Conservation (phyloP, 2,329 filamentous ascomycete genomes). For the Fusarium setosum region DNA sequence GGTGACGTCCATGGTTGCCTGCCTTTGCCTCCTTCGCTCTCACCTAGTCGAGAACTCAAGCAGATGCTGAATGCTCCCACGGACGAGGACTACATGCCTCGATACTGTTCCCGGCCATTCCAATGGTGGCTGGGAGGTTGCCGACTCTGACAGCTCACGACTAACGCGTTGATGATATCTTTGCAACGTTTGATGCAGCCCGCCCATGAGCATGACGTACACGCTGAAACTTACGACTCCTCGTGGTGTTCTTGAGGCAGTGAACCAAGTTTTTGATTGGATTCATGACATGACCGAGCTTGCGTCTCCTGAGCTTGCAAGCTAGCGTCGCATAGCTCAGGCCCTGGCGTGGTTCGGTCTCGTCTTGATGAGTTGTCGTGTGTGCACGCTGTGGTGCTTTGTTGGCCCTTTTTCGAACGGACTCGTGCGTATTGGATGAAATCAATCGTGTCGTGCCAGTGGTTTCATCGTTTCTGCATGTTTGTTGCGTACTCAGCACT, state of each 20-base stretch:
- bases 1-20: slow-evolving; percentile 37
- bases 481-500: slow-evolving; percentile 20
- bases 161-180: slow-evolving; percentile 43
- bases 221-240: slow-evolving; percentile 36
- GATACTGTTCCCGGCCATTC: slow-evolving; percentile 14
- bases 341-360: slow-evolving; percentile 12
- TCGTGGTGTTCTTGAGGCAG: slow-evolving; percentile 26
- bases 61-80: slow-evolving; percentile 30
- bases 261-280: slow-evolving; percentile 30
- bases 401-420: slow-evolving; percentile 11
- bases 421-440: slow-evolving; percentile 35
- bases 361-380: slow-evolving; percentile 22
- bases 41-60: slow-evolving; percentile 35
- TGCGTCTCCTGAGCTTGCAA: not conserved
- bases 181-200: slow-evolving; percentile 41
- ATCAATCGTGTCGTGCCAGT: slow-evolving; percentile 35
- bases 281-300: slow-evolving; percentile 23
- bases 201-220: slow-evolving; percentile 40
- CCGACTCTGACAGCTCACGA: slow-evolving; percentile 37
- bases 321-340: slow-evolving; percentile 1
- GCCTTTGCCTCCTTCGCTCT: slow-evolving; percentile 25
- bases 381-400: not conserved
- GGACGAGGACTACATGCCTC: slow-evolving; percentile 16
- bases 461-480: slow-evolving; percentile 36
- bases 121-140: slow-evolving; percentile 24